Evolutionary conservation across 2,329 filamentous ascomycete genomes (phyloP).

Genomic region (Talaromyces sp.): DNA sequence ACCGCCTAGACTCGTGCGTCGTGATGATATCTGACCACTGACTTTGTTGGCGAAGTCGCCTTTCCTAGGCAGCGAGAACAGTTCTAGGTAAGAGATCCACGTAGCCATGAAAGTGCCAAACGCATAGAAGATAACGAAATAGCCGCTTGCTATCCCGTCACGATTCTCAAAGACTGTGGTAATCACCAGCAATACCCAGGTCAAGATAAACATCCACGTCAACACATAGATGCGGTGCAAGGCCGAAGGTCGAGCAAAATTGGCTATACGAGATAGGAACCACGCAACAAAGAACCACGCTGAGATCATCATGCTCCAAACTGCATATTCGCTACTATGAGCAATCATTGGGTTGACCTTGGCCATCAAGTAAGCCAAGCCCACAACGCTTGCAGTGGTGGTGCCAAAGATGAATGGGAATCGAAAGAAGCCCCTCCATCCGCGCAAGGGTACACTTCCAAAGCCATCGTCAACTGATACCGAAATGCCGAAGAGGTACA

Average conservation of each 20-base stretch:
- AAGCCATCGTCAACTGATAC: constrained; percentile 59
- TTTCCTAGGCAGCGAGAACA: constrained; percentile 72
- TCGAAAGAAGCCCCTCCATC: constrained; percentile 77
- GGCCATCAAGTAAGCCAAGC: constrained; percentile 68
- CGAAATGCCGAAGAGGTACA: constrained; percentile 77
- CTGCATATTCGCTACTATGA: constrained; percentile 83
- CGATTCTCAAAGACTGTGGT: constrained; percentile 74
- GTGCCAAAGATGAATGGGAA: constrained; percentile 73
- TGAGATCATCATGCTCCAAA: constrained; percentile 84
- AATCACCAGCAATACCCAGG: constrained; percentile 69
- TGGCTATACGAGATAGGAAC: constrained; percentile 75
- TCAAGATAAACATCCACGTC: constrained; percentile 76
- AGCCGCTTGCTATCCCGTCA: constrained; percentile 69
- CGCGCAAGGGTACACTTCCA: constrained; percentile 63
- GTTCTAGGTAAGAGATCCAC: constrained; percentile 72
- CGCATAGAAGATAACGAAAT: constrained; percentile 77
- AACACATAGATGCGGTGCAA: constrained; percentile 77
- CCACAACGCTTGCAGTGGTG: constrained; percentile 66
- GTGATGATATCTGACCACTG: constrained; percentile 38
- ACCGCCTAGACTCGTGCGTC: constrained; percentile 35
- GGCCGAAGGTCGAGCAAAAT: constrained; percentile 77
- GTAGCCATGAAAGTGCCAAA: constrained; percentile 70
- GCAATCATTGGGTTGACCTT: constrained; percentile 86
- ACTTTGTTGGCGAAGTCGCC: constrained; percentile 62
- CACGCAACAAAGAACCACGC: constrained; percentile 78